Percentiles rank a stretch among this genome's conserved stretches.
Evolutionary conservation across 2,329 filamentous ascomycete genomes (phyloP).

Genomic region (Calonectria crousiana): DNA sequence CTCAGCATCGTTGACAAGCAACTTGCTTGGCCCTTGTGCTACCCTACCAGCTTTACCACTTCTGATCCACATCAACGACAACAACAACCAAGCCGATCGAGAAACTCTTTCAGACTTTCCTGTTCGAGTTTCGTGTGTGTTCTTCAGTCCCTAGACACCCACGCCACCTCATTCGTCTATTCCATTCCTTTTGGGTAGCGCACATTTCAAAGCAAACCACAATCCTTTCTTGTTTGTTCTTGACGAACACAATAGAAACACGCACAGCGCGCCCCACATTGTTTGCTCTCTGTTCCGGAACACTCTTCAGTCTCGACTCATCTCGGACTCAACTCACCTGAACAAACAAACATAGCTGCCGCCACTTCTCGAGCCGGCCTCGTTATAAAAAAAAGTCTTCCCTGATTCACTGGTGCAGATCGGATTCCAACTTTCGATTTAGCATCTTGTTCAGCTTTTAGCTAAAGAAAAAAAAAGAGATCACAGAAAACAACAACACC

Average conservation of each 20-base stretch:
- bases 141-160: constrained; percentile 9
- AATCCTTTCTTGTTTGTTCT: constrained; percentile 35
- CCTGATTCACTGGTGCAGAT: constrained; percentile 7
- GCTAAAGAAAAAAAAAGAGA: not conserved
- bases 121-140: not conserved
- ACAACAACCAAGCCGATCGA: not conserved
- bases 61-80: not conserved
- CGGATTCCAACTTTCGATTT: constrained; percentile 8
- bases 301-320: constrained; percentile 4
- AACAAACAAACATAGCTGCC: constrained; percentile 10
- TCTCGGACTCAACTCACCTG: constrained; percentile 7
- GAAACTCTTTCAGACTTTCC: not conserved
- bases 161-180: constrained; percentile 20
- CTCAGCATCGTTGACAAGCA: not conserved
- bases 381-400: constrained; percentile 21
- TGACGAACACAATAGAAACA: constrained; percentile 25
- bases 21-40: not conserved
- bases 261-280: not conserved
- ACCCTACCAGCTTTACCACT: not conserved
- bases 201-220: constrained; percentile 31
- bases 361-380: constrained; percentile 29
- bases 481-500: constrained; percentile 9
- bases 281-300: not conserved
- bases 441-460: not conserved
- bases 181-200: constrained; percentile 33